phyloP scores from a whole-genome alignment of 179 eudicot genomes.

The Silene vulgaris region DNA sequence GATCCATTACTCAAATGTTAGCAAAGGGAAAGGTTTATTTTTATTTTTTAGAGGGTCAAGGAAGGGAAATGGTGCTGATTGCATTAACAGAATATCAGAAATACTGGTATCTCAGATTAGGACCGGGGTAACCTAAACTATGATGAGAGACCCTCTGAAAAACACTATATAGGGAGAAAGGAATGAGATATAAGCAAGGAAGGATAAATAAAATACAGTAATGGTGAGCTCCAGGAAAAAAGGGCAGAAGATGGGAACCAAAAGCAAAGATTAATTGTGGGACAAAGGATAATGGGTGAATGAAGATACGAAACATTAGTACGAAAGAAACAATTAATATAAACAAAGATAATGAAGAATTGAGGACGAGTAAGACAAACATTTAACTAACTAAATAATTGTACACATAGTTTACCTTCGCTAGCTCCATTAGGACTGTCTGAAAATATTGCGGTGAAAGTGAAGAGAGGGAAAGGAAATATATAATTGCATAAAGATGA shows the following conservation, averaged over 20 bases:
- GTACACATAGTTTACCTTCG: background rate
- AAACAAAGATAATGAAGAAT: background rate
- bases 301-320: background rate
- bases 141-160: background rate
- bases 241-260: background rate
- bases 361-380: background rate
- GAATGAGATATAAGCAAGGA: background rate
- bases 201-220: background rate
- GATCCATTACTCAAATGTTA: background rate
- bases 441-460: background rate
- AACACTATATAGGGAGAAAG: background rate
- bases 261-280: background rate
- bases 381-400: background rate
- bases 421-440: background rate
- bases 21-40: background rate
- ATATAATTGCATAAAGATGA: background rate
- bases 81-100: background rate
- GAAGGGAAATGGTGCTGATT: background rate
- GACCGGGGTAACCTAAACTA: background rate
- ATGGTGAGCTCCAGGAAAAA: background rate
- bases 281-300: background rate
- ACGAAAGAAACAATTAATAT: background rate
- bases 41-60: background rate
- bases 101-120: background rate
- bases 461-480: background rate